Base-by-base conservation (phyloP, 306 rosid genomes). In the Calophaca sinica region DNA sequence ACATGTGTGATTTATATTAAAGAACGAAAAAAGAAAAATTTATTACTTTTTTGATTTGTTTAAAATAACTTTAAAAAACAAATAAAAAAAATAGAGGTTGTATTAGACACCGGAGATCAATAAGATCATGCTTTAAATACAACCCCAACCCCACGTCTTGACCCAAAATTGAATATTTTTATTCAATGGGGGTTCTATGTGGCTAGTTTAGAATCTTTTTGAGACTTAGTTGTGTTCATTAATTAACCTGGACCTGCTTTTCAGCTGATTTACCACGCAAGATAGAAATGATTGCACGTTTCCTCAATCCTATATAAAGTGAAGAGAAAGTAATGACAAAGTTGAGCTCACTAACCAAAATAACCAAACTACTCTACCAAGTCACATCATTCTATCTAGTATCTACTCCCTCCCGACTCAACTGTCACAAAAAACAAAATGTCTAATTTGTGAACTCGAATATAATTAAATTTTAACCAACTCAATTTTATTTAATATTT, bases 181-280 rank as follows among this genome's bases (percentile, higher is more conserved):
- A 79, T 14, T 71, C 68, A 28, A 60, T 52, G 55, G 20, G 35
- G 33, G 41, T 42, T 41, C 63, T 38, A 6, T 26, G 15, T 13
- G 4, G 13, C 70, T 45, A 15, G 53, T 44, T 55, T 57, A 45
- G 48, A 62, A 48, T 61, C 46, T 41, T 65, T 50, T 67, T 6
- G 41, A 75, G 65, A 62, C 83, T 62, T 70, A 32, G 53, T 48
- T 73, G 80, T 13, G 36, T 62, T 35, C 73, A 79, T 83, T 79
- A 83, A 79, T 70, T 83, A 70, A 70, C 11, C 59, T 6, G 52
- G 2, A 58, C 59, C 4, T 75, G 71, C 83, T 83, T 79, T 79
- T 79, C 83, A 74, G 81, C 78, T 79, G 74, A 74, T 79, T 83
- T 69, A 79, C 71, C 83, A 79, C 80, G 20, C 83, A 79, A 79